Percentiles rank a stretch among this genome's conserved stretches.
Conservation (phyloP, 305 asterid genomes). For the Stenogyne calaminthoides region DNA sequence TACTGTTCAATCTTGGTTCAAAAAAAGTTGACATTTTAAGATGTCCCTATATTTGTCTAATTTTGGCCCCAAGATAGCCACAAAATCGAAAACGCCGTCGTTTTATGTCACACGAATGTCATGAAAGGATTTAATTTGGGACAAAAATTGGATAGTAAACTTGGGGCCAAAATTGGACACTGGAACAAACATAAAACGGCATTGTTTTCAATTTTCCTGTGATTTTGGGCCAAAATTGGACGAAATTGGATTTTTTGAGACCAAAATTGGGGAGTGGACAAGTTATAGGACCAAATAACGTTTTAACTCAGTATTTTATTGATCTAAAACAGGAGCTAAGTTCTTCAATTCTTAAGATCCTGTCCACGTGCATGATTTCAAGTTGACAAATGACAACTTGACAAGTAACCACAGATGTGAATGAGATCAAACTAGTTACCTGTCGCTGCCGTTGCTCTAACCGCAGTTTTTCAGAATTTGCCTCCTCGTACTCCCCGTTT, state of each 20-base stretch:
- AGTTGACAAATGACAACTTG: background rate
- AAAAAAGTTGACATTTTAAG: no score
- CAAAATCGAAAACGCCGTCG: background rate
- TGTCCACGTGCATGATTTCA: background rate
- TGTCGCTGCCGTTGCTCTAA: constrained; percentile 94
- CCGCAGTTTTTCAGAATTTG: constrained; percentile 81
- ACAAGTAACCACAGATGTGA: background rate
- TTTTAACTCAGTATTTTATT: background rate
- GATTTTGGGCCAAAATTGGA: background rate
- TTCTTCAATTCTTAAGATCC: background rate
- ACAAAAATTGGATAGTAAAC: background rate
- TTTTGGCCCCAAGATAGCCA: background rate
- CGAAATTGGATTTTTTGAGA: background rate
- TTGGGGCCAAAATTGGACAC: background rate
- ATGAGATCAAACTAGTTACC: constrained; percentile 45
- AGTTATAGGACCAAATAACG: background rate
- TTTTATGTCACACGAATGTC: no score
- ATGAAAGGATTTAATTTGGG: background rate
- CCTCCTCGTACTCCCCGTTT: constrained; percentile 86
- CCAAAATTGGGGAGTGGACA: background rate
- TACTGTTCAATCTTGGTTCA: background rate
- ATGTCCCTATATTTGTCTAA: background rate
- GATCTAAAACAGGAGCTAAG: background rate
- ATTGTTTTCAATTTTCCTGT: no score
- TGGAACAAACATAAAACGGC: background rate